Evolutionary conservation across 2,329 filamentous ascomycete genomes (phyloP).

Genomic region (Catunica adiposa): DNA sequence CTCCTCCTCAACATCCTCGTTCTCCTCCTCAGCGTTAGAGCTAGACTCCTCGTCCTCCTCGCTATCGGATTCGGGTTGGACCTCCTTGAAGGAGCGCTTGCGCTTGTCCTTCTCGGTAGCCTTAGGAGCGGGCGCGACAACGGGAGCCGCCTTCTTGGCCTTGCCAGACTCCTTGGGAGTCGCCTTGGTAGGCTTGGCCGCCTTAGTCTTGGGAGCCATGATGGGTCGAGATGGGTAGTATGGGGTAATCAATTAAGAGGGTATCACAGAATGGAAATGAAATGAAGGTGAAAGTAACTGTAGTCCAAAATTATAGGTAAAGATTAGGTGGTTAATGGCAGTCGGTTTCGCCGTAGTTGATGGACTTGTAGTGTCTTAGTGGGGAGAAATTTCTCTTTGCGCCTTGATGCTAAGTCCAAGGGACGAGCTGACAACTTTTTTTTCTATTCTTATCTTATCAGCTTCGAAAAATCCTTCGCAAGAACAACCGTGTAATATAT

Average conservation of each 20-base stretch:
- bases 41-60: slow-evolving; percentile 16
- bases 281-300: not conserved
- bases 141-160: slow-evolving; percentile 16
- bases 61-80: slow-evolving; percentile 15
- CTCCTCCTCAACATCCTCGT: slow-evolving; percentile 16
- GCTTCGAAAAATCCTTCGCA: slow-evolving; percentile 3
- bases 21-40: slow-evolving; percentile 16
- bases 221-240: not conserved
- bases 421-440: slow-evolving; percentile 14
- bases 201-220: slow-evolving; percentile 15
- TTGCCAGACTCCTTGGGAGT: slow-evolving; percentile 20
- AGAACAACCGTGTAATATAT: not conserved
- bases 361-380: not conserved
- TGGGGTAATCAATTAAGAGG: slow-evolving; percentile 6
- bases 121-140: slow-evolving; percentile 16
- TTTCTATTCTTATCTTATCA: slow-evolving; percentile 15
- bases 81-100: slow-evolving; percentile 17
- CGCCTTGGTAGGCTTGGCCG: slow-evolving; percentile 20
- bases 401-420: not conserved
- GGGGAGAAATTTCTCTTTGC: slow-evolving; percentile 6
- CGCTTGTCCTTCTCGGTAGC: slow-evolving; percentile 22
- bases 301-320: slow-evolving; percentile 9
- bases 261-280: not conserved
- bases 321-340: slow-evolving; percentile 9
- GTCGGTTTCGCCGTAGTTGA: not conserved